Evolutionary conservation across 202 grass and related monocot genomes (phyloP).

Genomic region (Alloteropsis angusta): DNA sequence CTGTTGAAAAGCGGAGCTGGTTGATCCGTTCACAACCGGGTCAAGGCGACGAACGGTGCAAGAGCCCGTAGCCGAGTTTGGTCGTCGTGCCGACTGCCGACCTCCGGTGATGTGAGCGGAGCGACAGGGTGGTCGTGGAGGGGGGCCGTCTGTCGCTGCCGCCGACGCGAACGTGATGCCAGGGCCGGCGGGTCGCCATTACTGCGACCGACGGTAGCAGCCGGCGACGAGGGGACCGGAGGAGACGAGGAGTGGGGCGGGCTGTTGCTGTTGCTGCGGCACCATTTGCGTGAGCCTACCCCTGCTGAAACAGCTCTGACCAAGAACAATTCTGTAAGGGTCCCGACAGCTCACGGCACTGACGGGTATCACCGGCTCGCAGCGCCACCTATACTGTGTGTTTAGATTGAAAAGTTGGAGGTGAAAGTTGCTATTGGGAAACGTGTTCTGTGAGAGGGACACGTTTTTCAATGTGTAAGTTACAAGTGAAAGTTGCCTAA

Average conservation of each 20-base stretch:
- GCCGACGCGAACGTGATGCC: background rate
- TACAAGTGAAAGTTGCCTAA: no score
- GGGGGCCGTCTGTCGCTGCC: background rate
- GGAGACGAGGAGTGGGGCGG: background rate
- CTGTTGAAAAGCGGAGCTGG: background rate
- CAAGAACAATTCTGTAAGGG: background rate
- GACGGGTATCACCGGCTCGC: background rate
- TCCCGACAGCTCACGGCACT: slow-evolving; percentile 19
- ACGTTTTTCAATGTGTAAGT: no score
- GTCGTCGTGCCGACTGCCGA: slow-evolving; percentile 29
- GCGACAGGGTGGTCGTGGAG: background rate
- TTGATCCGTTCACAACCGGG: background rate
- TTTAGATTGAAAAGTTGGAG: no score
- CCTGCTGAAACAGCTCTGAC: background rate
- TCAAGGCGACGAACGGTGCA: background rate
- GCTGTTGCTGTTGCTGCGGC: slow-evolving; percentile 9
- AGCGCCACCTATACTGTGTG: background rate
- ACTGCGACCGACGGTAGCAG: background rate
- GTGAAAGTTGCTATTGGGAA: no score
- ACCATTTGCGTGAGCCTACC: background rate
- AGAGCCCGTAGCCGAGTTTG: background rate
- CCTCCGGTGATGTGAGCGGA: slow-evolving; percentile 11
- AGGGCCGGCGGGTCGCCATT: background rate
- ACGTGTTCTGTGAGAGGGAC: no score
- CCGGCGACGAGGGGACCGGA: background rate